Evolutionary conservation across 164 flowering plant genomes (phyloP).

Genomic region (Buxus sempervirens): DNA sequence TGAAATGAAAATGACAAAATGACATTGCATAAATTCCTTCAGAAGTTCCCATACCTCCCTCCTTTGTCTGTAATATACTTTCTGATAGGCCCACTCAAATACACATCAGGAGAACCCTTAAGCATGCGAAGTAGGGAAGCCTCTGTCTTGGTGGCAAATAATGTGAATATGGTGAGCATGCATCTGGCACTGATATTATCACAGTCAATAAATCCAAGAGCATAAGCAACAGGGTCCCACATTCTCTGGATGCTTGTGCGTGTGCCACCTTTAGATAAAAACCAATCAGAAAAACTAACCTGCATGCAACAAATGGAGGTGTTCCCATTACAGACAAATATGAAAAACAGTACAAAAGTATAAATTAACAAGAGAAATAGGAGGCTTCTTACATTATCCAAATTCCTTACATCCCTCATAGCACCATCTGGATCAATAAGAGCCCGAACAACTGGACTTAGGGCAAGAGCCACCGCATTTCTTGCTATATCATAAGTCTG

Average conservation of each 20-base stretch:
- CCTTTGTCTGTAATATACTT: constrained; percentile 84
- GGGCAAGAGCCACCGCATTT: constrained; percentile 93
- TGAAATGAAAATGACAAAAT: not conserved
- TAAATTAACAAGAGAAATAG: not conserved
- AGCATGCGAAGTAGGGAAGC: constrained; percentile 97
- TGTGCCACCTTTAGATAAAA: constrained; percentile 95
- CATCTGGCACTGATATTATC: constrained; percentile 99
- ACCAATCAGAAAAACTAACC: constrained; percentile 98
- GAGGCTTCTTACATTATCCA: constrained; percentile 68
- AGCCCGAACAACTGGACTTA: constrained; percentile 93
- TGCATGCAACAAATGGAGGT: constrained; percentile 30
- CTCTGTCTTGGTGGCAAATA: constrained; percentile 99
- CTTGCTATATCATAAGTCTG: constrained; percentile 95
- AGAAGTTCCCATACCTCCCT: constrained; percentile 57
- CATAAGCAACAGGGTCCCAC: constrained; percentile 99
- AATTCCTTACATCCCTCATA: constrained; percentile 66
- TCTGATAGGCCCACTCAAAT: constrained; percentile 94
- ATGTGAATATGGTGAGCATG: constrained; percentile 94
- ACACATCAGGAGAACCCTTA: constrained; percentile 97
- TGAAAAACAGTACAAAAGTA: not conserved
- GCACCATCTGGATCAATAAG: constrained; percentile 98
- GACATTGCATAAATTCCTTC: not conserved
- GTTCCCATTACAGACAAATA: not conserved
- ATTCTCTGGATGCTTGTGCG: constrained; percentile 88
- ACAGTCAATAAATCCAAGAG: constrained; percentile 97